Percentiles rank a stretch among this genome's conserved stretches.
Evolutionary conservation across 1,284 basidiomycete species (phyloP).

Genomic region (Moesziomyces globuligerus): DNA sequence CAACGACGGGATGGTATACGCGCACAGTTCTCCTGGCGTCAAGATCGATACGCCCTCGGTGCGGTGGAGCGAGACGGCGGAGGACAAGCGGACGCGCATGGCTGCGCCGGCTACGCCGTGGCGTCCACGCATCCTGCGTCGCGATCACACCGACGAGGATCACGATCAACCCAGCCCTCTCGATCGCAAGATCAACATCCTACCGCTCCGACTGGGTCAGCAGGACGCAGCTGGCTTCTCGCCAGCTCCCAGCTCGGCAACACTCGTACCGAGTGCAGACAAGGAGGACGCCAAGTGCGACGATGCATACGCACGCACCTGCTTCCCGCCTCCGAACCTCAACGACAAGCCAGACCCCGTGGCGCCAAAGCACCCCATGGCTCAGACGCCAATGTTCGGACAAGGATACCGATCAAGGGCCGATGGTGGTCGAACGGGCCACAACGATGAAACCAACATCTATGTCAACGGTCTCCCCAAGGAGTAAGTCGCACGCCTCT

Average conservation of each 20-base stretch:
- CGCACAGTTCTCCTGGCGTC: no score
- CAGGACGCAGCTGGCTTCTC: slow-evolving; percentile 7
- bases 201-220: slow-evolving; percentile 18
- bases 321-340: no score
- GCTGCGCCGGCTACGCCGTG: slow-evolving; percentile 27
- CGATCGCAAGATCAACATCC: slow-evolving; percentile 17
- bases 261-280: slow-evolving; percentile 15
- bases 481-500: slow-evolving; percentile 33
- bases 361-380: no score
- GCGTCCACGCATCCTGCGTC: slow-evolving; percentile 28
- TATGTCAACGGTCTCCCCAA: slow-evolving; percentile 56
- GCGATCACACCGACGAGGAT: slow-evolving; percentile 2
- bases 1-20: no score
- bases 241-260: slow-evolving; percentile 26
- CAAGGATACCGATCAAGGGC: no score
- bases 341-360: no score
- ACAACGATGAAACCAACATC: slow-evolving; percentile 48
- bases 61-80: no score
- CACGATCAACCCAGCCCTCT: slow-evolving; percentile 22
- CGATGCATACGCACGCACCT: slow-evolving; percentile 9
- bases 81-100: not conserved
- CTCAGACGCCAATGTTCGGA: no score
- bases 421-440: no score
- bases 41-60: no score
- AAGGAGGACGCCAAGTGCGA: slow-evolving; percentile 10